phyloP scores from a whole-genome alignment of 495 filamentous ascomycete species.

The Aspergillus leporis region DNA sequence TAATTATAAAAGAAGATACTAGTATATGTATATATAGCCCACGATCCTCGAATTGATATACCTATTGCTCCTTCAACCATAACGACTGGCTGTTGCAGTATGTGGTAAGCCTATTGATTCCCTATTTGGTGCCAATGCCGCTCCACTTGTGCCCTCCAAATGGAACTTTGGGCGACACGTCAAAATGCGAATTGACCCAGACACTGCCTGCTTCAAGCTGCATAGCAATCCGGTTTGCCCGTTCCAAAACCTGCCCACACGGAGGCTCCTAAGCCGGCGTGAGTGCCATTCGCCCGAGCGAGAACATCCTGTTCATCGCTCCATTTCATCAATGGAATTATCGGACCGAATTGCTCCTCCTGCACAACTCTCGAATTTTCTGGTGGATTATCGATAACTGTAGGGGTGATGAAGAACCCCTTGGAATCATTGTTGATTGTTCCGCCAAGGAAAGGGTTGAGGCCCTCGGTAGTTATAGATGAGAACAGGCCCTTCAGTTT shows the following conservation, averaged over 20 bases:
- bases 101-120: slow-evolving; percentile 53
- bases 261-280: slow-evolving; percentile 54
- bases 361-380: slow-evolving; percentile 45
- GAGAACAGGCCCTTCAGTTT: slow-evolving; percentile 49
- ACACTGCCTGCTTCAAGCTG: slow-evolving; percentile 55
- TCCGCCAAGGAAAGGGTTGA: slow-evolving; percentile 30
- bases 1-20: no score
- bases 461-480: slow-evolving; percentile 45
- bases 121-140: slow-evolving; percentile 63
- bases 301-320: slow-evolving; percentile 54
- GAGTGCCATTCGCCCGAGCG: slow-evolving; percentile 50
- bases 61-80: slow-evolving; percentile 18
- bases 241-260: slow-evolving; percentile 47
- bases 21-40: no score
- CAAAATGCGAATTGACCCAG: slow-evolving; percentile 54
- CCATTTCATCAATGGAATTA: slow-evolving; percentile 54
- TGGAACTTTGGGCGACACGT: slow-evolving; percentile 47
- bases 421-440: slow-evolving; percentile 30
- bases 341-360: slow-evolving; percentile 49
- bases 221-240: slow-evolving; percentile 49
- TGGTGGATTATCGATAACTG: slow-evolving; percentile 57
- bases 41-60: no score
- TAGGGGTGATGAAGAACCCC: slow-evolving; percentile 52
- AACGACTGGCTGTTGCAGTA: slow-evolving; percentile 54
- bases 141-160: slow-evolving; percentile 67